A percentile compares a stretch with the other conserved stretches of the same genome.
phyloP scores from a whole-genome alignment of 192 early-diverging fungal species.

The Backusella luteola region DNA sequence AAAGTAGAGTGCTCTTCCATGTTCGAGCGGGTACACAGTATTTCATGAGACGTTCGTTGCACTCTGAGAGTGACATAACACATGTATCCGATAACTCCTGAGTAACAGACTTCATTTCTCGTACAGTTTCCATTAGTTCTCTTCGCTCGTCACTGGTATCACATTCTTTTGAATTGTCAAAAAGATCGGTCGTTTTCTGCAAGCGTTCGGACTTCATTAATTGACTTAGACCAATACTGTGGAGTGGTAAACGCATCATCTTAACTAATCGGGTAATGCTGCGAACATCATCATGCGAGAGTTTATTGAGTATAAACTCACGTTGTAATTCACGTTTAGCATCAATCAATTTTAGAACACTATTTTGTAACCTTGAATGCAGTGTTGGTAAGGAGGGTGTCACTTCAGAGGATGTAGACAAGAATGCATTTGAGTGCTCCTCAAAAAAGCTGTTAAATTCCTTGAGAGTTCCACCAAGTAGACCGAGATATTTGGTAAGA shows the following conservation, averaged over 20 bases:
- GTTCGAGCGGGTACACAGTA: not conserved
- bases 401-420: not conserved
- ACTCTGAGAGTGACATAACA: not conserved
- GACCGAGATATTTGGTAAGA: slow-evolving; percentile 20
- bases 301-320: slow-evolving; percentile 20
- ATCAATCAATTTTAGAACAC: slow-evolving; percentile 27
- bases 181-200: not conserved
- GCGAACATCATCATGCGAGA: slow-evolving; percentile 26
- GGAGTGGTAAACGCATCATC: slow-evolving; percentile 17
- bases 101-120: not conserved
- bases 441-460: slow-evolving; percentile 15
- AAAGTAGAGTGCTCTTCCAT: slow-evolving; percentile 3
- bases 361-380: slow-evolving; percentile 15
- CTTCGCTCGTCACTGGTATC: not conserved
- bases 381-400: slow-evolving; percentile 14
- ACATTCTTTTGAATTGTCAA: not conserved
- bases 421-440: slow-evolving; percentile 26
- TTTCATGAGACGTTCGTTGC: slow-evolving; percentile 1
- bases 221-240: slow-evolving; percentile 29
- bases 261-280: slow-evolving; percentile 25
- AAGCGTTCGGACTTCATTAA: slow-evolving; percentile 12
- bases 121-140: not conserved
- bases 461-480: slow-evolving; percentile 14
- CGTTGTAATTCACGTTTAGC: slow-evolving; percentile 32
- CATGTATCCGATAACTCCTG: not conserved